phyloP scores from a whole-genome alignment of 805 yeast genomes.

The Groenewaldozyma salmanticensis region DNA sequence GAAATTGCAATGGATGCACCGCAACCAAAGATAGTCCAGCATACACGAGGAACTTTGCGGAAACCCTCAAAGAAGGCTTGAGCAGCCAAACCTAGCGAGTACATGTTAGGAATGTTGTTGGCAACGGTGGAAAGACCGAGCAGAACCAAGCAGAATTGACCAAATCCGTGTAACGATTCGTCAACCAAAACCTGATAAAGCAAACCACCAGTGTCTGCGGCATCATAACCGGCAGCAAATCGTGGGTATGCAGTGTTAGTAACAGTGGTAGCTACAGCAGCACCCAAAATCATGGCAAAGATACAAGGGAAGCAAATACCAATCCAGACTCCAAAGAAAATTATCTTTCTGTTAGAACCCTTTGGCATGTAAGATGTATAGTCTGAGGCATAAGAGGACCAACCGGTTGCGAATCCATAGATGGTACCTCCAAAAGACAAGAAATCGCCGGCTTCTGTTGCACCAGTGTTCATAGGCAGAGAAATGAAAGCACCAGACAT shows the following conservation, averaged over 20 bases:
- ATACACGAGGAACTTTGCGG: conserved; percentile 65
- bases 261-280: conserved; percentile 69
- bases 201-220: conserved; percentile 68
- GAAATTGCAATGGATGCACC: conserved; percentile 73
- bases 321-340: conserved; percentile 52
- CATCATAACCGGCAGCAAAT: conserved; percentile 43
- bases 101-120: conserved; percentile 89
- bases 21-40: conserved; percentile 73
- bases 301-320: conserved; percentile 63
- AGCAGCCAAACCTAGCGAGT: conserved; percentile 78
- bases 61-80: conserved; percentile 77
- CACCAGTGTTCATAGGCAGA: conserved; percentile 48
- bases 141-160: conserved; percentile 79
- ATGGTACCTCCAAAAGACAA: conserved; percentile 74
- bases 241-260: conserved; percentile 25
- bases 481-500: conserved; percentile 54
- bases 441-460: conserved; percentile 62
- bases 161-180: conserved; percentile 78
- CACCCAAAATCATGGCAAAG: conserved; percentile 73
- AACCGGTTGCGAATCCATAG: conserved; percentile 87
- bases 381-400: conserved; percentile 91
- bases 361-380: conserved; percentile 81
- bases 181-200: conserved; percentile 68
- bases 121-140: conserved; percentile 81
- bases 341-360: conserved; percentile 45